These are phyloP conservation scores for Hymenoscyphus repandus DNA, from an alignment of 2,329 filamentous ascomycete genomes.

Conservation along the genomic window DNA sequence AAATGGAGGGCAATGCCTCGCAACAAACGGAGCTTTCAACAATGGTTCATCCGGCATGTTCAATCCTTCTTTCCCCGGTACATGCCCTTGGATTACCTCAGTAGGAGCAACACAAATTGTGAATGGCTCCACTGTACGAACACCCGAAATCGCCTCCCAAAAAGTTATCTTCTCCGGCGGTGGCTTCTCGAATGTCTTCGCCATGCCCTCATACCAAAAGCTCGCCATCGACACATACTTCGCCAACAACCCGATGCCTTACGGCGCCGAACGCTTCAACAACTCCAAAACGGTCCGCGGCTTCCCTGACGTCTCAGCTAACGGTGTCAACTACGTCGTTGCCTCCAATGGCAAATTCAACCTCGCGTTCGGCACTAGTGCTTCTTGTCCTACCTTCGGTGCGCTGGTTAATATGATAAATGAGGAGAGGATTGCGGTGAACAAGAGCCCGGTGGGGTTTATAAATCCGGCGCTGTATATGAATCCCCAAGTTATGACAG, in stretches of 20 bases:
- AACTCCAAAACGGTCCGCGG: slow-evolving; percentile 39
- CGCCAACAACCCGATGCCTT: slow-evolving; percentile 17
- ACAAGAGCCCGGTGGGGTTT: slow-evolving; percentile 35
- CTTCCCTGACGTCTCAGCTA: slow-evolving; percentile 44
- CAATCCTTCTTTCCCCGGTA: slow-evolving; percentile 42
- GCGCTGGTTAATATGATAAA: slow-evolving; percentile 40
- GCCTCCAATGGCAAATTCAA: slow-evolving; percentile 40
- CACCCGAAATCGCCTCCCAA: slow-evolving; percentile 41
- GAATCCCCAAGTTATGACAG: too few relatives aligned
- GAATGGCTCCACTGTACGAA: slow-evolving; percentile 29
- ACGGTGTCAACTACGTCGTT: slow-evolving; percentile 40
- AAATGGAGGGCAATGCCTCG: too few relatives aligned
- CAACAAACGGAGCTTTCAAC: slow-evolving; percentile 31
- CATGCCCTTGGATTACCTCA: slow-evolving; percentile 45
- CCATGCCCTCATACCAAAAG: slow-evolving; percentile 42
- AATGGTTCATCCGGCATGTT: slow-evolving; percentile 35
- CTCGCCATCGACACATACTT: slow-evolving; percentile 26
- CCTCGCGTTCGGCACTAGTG: slow-evolving; percentile 45
- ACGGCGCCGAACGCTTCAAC: slow-evolving; percentile 41
- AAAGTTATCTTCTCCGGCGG: too few relatives aligned
- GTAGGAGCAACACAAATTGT: slow-evolving; percentile 48
- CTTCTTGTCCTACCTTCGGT: slow-evolving; percentile 37
- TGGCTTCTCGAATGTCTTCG: slow-evolving; percentile 60
- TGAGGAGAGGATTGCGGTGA: slow-evolving; percentile 32
- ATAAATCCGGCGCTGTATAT: slow-evolving; percentile 33